These are phyloP conservation scores for Plasmodium relictum DNA, from an alignment of 169 alveolate genomes.

Conservation along the genomic window DNA sequence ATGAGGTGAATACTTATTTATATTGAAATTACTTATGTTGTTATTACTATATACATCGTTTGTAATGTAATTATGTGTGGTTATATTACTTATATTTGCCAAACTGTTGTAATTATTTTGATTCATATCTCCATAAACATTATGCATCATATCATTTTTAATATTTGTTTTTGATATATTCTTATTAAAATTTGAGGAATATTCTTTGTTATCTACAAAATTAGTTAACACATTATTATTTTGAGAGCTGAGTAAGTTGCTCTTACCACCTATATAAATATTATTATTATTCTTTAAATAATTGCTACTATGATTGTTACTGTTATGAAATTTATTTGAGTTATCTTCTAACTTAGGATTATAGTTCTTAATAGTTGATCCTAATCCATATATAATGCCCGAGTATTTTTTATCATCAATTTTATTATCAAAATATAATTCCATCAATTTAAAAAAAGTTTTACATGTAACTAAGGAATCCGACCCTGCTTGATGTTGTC, in stretches of 20 bases:
- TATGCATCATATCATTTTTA: slow-evolving; percentile 48
- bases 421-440: slow-evolving; percentile 88
- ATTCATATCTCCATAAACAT: slow-evolving; percentile 51
- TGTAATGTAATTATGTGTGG: background rate
- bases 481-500: slow-evolving; percentile 99
- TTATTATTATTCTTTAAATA: slow-evolving; percentile 14
- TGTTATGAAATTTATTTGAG: slow-evolving; percentile 1
- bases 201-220: slow-evolving; percentile 39
- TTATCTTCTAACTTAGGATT: slow-evolving; percentile 59
- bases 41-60: slow-evolving; percentile 5
- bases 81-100: slow-evolving; percentile 9
- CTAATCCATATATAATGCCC: slow-evolving; percentile 91
- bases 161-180: slow-evolving; percentile 34
- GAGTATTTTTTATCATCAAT: slow-evolving; percentile 88
- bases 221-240: slow-evolving; percentile 9
- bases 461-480: slow-evolving; percentile 97
- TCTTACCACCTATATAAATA: background rate
- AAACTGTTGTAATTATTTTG: slow-evolving; percentile 45
- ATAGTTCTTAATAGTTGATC: slow-evolving; percentile 81
- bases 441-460: slow-evolving; percentile 94
- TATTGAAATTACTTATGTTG: background rate
- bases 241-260: background rate
- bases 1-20: slow-evolving; percentile 12
- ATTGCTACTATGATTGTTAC: slow-evolving; percentile 9
- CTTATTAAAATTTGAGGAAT: slow-evolving; percentile 32